Base-by-base conservation (phyloP, 202 grass and related monocot genomes). In the Dendrocalamus latiflorus region DNA sequence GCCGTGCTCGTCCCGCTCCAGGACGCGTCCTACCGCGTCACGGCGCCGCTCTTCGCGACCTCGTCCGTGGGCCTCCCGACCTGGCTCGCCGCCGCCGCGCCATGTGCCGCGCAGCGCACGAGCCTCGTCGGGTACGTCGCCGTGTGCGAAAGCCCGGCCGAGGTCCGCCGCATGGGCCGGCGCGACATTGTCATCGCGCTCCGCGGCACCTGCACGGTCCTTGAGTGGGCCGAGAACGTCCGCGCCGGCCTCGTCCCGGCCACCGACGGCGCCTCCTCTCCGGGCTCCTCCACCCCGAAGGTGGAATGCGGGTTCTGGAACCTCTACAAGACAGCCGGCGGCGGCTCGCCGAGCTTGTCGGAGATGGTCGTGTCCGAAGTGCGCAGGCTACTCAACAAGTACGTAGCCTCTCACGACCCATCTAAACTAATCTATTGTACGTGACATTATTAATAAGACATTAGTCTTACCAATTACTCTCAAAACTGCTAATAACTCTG, bases 161-260 rank as follows among this genome's bases (percentile, higher is more conserved):
- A 97, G 82, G 82, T 97, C 22, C 74, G 86, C 1, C 90, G 94
- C 10, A 97, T 97, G 94, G 94, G 94, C 4, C 94, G 94, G 6
- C 94, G 92, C 11, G 94, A 97, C 87, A 91, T 97, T 68, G 86
- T 92, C 66, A 17, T 97, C 65, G 95, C 87, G 24, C 92, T 97
- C 33, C 94, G 94, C 4, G 94, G 94, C 68, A 97, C 94, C 18
- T 89, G 91, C 74, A 97, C 92, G 58, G 87, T 89, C 42, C 94
- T 92, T 15, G 94, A 97, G 74, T 97, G 94, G 94, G 90, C 90
- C 18, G 94, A 97, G 92, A 97, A 97, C 77, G 60, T 97, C 41
- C 94, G 94, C 13, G 68, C 88, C 37, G 74, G 88, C 12, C 90
- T 97, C 65, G 92, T 94, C 42, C 86, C 90, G 4, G 64, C 85